Conservation (phyloP, 768 basidiomycete species). For the Infundibulicybe gibba region DNA sequence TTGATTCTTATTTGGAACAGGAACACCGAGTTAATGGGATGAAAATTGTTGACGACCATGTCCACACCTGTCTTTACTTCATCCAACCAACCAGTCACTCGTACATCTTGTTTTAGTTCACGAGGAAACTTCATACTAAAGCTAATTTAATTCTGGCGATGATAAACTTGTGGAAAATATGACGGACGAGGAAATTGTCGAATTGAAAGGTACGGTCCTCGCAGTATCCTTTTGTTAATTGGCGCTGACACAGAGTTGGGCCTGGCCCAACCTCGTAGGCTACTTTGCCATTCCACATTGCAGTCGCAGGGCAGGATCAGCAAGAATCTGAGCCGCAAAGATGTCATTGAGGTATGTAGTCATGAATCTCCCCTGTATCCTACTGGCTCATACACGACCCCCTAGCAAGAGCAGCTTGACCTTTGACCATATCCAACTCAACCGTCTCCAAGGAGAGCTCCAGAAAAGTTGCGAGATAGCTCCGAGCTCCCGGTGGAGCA, state of each 20-base stretch:
- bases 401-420: slow-evolving; percentile 85
- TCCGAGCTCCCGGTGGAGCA: slow-evolving; percentile 80
- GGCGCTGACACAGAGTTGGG: too few relatives aligned
- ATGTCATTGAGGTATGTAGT: too few relatives aligned
- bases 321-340: too few relatives aligned
- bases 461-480: slow-evolving; percentile 95
- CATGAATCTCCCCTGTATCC: too few relatives aligned
- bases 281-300: too few relatives aligned
- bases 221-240: too few relatives aligned
- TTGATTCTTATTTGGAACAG: slow-evolving; percentile 96
- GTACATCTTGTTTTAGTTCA: slow-evolving; percentile 71
- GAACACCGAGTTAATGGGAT: slow-evolving; percentile 96
- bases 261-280: too few relatives aligned
- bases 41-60: slow-evolving; percentile 94
- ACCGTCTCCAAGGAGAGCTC: slow-evolving; percentile 87
- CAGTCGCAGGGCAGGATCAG: too few relatives aligned
- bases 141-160: slow-evolving; percentile 99
- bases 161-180: slow-evolving; percentile 98
- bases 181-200: slow-evolving; percentile 91
- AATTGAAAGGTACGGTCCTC: slow-evolving; percentile 77
- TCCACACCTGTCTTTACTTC: slow-evolving; percentile 98
- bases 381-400: slow-evolving; percentile 59
- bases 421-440: slow-evolving; percentile 91
- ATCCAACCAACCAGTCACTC: slow-evolving; percentile 98
- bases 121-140: slow-evolving; percentile 94